Base-by-base conservation (phyloP, 768 basidiomycete species). In the Psilocybe sp. region DNA sequence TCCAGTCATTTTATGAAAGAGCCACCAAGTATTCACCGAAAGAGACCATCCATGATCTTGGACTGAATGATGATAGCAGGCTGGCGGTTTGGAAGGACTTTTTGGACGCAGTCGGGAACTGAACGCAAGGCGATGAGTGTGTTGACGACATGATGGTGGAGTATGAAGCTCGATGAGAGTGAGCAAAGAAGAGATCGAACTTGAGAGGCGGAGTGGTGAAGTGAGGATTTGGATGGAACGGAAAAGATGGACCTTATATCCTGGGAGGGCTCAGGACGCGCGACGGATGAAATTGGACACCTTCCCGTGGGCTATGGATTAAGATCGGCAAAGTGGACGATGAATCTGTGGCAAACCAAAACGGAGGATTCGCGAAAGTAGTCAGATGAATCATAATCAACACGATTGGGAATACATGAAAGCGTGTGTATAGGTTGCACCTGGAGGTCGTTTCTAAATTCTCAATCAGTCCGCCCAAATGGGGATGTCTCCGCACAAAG, bases 11-110 rank as follows among this genome's bases (percentile, higher is more conserved):
- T 41, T 35, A 15, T 46, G 8, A 52, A 36, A 33, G 16, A 50
- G 31, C 49, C 7, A 35, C 46, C 47, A 44, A 47, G 36, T 28
- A 51, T 66, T 45, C 65, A 79, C 79, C 79, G 58, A 81, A 74
- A n/a, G 74, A 64, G 47, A 70, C 65, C 14, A 74, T 61, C 78
- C 78, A 79, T 20, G 78, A 72, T 51, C 69, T 68, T 32, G 79
- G 78, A 50, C 70, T 75, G 49, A 78, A 67, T 20, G 72, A 58
- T 45, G 74, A 67, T 34, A 75, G 62, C 15, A 76, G 57, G 2
- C 77, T 76, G 13, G 76, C 64, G 15, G 73, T 57, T 55, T 75
- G 69, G 28, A 76, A 68, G 16, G 69, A 66, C 58, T 72, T 57
- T 52, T 60, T 78, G 44, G 75, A 69, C 23, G 74, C 63, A 23